Base-by-base conservation (phyloP, 768 basidiomycete species). In the Tricholoma sp. region DNA sequence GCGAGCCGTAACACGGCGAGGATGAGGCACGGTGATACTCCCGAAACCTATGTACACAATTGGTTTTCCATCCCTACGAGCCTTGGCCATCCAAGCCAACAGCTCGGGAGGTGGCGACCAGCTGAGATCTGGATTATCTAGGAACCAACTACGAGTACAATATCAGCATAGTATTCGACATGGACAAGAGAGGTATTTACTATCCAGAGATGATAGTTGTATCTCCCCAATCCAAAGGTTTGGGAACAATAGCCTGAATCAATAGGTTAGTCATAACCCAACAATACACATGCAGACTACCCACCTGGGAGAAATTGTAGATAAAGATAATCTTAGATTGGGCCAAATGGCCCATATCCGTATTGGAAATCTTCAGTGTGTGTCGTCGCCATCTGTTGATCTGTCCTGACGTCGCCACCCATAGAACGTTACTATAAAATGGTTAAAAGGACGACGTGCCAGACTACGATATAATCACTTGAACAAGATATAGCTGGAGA, bases 41-140 rank as follows among this genome's bases (percentile, higher is more conserved):
- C 85, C 86, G 61, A 87, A 87, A 1, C 85, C 85, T 50, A 88
- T 86, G 65, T 88, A 88, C 2, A 88, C 86, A 49, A 88, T 74
- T 0, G 84, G 74, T 63, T 83, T 84, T 0, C 72, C 71, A 54
- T 86, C 84, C 3, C 62, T 59, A 16, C 78, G 74, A 1, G 86
- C 86, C 59, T 80, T 77, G 16, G 66, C 66, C 70, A 88, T 85
- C 68, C 81, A 88, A 11, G 72, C 71, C 1, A 80, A 50, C 1
- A 88, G 74, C 12, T 71, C 71, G 9, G 70, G 59, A 0, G 84
- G 79, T 2, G 85, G 79, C 4, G 69, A 71, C 86, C 86, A 88
- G 51, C 71, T 73, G 7, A 74, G 67, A 55, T 87, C 86, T 8
- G 83, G 78, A 57, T 86, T 81, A 54, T 85, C 83, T 19, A 87